These are phyloP conservation scores for Chlorella vulgaris DNA, from an alignment of 139 green algal genomes.

Conservation along the genomic window DNA sequence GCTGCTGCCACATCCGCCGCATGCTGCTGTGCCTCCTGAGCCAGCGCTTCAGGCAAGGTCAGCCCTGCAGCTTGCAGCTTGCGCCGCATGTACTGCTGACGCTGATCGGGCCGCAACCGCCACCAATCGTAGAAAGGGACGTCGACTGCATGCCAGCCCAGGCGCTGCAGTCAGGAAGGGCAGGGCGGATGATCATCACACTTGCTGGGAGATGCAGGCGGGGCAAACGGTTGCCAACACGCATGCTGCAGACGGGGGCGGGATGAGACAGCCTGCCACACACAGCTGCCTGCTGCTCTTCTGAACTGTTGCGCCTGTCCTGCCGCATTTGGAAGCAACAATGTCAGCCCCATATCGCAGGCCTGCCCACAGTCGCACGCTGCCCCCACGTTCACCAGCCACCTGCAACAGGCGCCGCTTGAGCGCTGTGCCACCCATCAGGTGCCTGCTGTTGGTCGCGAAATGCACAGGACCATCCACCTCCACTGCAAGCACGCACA, in stretches of 20 bases:
- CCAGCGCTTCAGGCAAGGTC: background rate
- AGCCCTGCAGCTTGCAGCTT: conserved; percentile 20
- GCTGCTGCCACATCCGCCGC: background rate
- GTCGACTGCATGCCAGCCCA: conserved; percentile 38
- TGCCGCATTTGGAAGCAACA: background rate
- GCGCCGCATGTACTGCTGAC: conserved; percentile 7
- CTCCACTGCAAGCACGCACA: conserved; percentile 11
- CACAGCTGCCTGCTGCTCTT: too few species aligned
- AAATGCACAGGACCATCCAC: conserved; percentile 47
- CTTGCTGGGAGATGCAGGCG: background rate
- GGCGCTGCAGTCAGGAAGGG: background rate
- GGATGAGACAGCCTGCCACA: too few species aligned
- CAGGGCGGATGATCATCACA: background rate
- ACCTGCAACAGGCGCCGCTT: conserved; percentile 40
- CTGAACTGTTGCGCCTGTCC: too few species aligned
- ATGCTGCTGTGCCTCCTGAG: background rate
- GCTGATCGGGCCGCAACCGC: background rate
- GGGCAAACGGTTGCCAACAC: too few species aligned
- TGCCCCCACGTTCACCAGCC: background rate
- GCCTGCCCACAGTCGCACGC: background rate
- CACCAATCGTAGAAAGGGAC: conserved; percentile 20
- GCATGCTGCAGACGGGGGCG: too few species aligned
- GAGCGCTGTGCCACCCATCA: conserved; percentile 34
- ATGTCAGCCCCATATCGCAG: background rate
- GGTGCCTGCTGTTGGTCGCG: conserved; percentile 23